Evolutionary conservation across 345 rosid species (phyloP).

Genomic region (Ceriops zippeliana): DNA sequence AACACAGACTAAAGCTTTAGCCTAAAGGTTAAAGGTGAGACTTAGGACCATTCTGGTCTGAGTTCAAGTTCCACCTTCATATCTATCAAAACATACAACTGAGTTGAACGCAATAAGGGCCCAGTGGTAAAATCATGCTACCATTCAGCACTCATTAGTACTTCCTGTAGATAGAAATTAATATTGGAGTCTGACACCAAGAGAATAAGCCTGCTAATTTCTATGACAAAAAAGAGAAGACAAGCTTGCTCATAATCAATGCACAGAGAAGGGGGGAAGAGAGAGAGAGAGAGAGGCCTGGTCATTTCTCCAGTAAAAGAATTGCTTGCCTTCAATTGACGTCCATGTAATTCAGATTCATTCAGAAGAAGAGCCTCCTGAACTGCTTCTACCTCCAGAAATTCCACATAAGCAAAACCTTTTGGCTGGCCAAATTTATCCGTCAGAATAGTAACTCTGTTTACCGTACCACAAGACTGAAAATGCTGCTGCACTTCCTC

Average conservation of each 20-base stretch:
- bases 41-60: too few species aligned
- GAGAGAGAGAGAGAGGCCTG: neutral
- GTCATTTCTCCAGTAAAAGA: neutral
- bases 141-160: too few species aligned
- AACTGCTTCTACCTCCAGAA: slow-evolving; percentile 75
- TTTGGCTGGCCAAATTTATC: slow-evolving; percentile 96
- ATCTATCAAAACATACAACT: too few species aligned
- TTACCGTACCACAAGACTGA: slow-evolving; percentile 93
- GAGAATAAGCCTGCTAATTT: too few species aligned
- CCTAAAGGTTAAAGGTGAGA: neutral
- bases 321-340: slow-evolving; percentile 67
- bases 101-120: too few species aligned
- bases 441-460: slow-evolving; percentile 85
- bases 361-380: slow-evolving; percentile 82
- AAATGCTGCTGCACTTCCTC: slow-evolving; percentile 99
- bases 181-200: too few species aligned
- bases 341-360: slow-evolving; percentile 96
- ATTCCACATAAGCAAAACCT: slow-evolving; percentile 97
- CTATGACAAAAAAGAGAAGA: too few species aligned
- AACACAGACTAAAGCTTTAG: neutral
- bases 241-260: too few species aligned
- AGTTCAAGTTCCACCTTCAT: too few species aligned
- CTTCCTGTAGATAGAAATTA: too few species aligned
- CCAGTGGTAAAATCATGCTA: too few species aligned
- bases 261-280: too few species aligned